Conservation (phyloP, 2,329 filamentous ascomycete genomes). For the Lasiodiplodia citricola region DNA sequence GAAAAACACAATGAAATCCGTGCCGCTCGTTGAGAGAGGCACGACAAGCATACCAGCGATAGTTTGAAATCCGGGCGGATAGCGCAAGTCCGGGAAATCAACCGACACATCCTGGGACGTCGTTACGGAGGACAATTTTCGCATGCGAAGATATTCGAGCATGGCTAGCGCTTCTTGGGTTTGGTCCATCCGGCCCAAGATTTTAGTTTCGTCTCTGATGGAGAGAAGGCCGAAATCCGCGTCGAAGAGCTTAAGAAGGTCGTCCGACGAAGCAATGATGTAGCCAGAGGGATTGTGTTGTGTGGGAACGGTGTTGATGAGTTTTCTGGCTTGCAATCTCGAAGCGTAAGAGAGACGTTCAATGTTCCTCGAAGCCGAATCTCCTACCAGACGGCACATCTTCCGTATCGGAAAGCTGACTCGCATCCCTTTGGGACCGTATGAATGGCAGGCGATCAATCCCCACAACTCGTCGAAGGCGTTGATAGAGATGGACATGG, state of each 20-base stretch:
- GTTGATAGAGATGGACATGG: constrained; percentile 93
- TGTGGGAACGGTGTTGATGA: constrained; percentile 84
- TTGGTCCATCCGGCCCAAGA: constrained; percentile 74
- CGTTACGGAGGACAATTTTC: constrained; percentile 74
- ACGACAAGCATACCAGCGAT: constrained; percentile 83
- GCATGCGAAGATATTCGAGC: constrained; percentile 82
- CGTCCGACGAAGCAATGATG: constrained; percentile 87
- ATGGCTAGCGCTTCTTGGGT: constrained; percentile 84
- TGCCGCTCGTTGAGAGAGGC: constrained; percentile 74
- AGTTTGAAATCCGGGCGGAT: constrained; percentile 76
- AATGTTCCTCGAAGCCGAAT: constrained; percentile 85
- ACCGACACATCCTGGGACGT: constrained; percentile 75
- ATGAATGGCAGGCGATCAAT: constrained; percentile 83
- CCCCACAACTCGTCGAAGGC: constrained; percentile 88
- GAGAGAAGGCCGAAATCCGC: constrained; percentile 86
- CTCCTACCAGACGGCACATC: constrained; percentile 87
- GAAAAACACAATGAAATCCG: constrained; percentile 91
- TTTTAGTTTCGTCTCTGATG: constrained; percentile 87
- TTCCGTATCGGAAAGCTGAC: constrained; percentile 90
- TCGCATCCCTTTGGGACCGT: constrained; percentile 79
- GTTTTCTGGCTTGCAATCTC: constrained; percentile 80
- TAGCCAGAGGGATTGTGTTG: constrained; percentile 85
- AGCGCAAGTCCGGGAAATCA: constrained; percentile 83
- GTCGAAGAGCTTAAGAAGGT: constrained; percentile 81
- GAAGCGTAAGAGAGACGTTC: constrained; percentile 87